A percentile compares a stretch with the other conserved stretches of the same genome.
These are phyloP conservation scores for Arthonia radiata DNA, from an alignment of 495 filamentous ascomycete species.

Conservation along the genomic window DNA sequence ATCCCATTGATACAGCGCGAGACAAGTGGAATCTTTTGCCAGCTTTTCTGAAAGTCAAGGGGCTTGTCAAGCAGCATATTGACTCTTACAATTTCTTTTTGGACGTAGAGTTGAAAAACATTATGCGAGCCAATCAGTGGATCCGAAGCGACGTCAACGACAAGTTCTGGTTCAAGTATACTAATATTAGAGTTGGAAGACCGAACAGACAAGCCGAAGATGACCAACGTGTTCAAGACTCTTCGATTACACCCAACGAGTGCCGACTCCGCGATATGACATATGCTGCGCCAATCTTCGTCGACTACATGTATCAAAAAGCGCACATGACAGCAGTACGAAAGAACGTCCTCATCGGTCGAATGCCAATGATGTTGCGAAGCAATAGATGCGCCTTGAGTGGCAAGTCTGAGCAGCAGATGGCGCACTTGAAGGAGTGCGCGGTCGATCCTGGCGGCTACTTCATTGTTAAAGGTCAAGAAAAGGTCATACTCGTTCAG, in stretches of 20 bases:
- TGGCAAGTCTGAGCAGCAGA: slow-evolving; percentile 54
- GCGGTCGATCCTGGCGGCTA: slow-evolving; percentile 91
- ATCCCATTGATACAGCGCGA: slow-evolving; percentile 73
- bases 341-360: slow-evolving; percentile 52
- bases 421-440: slow-evolving; percentile 79
- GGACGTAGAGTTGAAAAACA: slow-evolving; percentile 84
- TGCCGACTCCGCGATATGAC: slow-evolving; percentile 88
- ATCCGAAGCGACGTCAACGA: slow-evolving; percentile 75
- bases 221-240: slow-evolving; percentile 29
- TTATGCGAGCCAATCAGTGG: slow-evolving; percentile 63
- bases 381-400: slow-evolving; percentile 75
- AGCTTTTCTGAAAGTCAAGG: slow-evolving; percentile 92
- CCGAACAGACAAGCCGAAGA: slow-evolving; percentile 55
- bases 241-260: slow-evolving; percentile 60
- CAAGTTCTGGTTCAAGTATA: slow-evolving; percentile 40
- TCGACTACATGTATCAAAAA: slow-evolving; percentile 68
- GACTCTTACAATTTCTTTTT: slow-evolving; percentile 97
- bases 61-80: slow-evolving; percentile 87
- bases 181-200: slow-evolving; percentile 57
- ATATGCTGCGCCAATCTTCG: slow-evolving; percentile 75
- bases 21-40: slow-evolving; percentile 96
- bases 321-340: slow-evolving; percentile 44
- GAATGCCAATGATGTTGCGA: slow-evolving; percentile 88
- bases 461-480: slow-evolving; percentile 65
- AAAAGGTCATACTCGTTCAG: slow-evolving; percentile 95